These are phyloP conservation scores for Zopfia rhizophila DNA, from an alignment of 2,329 filamentous ascomycete genomes.

Conservation along the genomic window DNA sequence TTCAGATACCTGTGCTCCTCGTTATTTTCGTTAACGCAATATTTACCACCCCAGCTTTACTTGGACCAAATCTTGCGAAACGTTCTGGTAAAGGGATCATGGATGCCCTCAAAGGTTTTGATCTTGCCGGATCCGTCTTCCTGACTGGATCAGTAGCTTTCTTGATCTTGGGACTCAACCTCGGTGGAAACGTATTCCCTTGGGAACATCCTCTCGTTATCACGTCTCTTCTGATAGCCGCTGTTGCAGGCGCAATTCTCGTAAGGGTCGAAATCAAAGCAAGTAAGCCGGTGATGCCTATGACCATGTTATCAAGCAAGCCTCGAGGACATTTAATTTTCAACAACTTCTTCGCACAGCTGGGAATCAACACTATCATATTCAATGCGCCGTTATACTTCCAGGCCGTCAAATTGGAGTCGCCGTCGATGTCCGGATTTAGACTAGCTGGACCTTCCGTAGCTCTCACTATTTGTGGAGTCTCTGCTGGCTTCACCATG, in stretches of 20 bases:
- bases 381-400: slow-evolving; percentile 80
- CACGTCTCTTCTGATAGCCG: slow-evolving; percentile 55
- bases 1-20: slow-evolving; percentile 63
- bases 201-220: slow-evolving; percentile 64
- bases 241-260: slow-evolving; percentile 53
- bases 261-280: slow-evolving; percentile 52
- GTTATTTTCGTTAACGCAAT: slow-evolving; percentile 55
- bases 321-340: slow-evolving; percentile 62
- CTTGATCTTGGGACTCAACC: slow-evolving; percentile 62
- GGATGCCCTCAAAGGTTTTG: slow-evolving; percentile 60
- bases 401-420: slow-evolving; percentile 61
- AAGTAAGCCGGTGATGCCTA: slow-evolving; percentile 60
- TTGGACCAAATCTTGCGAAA: slow-evolving; percentile 58
- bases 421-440: slow-evolving; percentile 76
- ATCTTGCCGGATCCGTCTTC: slow-evolving; percentile 60
- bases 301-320: slow-evolving; percentile 57
- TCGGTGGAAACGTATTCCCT: slow-evolving; percentile 63
- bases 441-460: slow-evolving; percentile 73
- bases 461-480: slow-evolving; percentile 54
- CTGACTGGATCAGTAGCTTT: slow-evolving; percentile 59
- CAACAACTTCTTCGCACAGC: slow-evolving; percentile 62
- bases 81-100: slow-evolving; percentile 52
- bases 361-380: slow-evolving; percentile 66
- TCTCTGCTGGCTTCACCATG: slow-evolving; percentile 56
- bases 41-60: slow-evolving; percentile 55